phyloP scores from a whole-genome alignment of 768 basidiomycete genomes.

The Lactarius sanguifluus region DNA sequence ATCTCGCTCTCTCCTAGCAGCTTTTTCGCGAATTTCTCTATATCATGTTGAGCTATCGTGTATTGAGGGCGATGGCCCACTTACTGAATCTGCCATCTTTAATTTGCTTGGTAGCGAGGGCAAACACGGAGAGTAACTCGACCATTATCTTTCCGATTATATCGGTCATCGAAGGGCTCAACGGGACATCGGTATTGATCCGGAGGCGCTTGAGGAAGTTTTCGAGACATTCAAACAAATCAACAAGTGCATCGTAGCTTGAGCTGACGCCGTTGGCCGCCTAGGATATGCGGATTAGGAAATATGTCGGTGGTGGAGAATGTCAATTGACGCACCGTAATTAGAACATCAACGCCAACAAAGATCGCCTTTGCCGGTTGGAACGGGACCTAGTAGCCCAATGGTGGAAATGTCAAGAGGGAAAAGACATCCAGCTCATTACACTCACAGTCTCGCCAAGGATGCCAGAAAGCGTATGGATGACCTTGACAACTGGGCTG shows the following conservation, averaged over 20 bases:
- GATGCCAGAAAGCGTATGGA: neutral
- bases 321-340: neutral
- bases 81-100: slow-evolving; percentile 7
- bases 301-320: no score
- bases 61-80: neutral
- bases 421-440: neutral
- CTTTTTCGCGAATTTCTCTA: slow-evolving; percentile 10
- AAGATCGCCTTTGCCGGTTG: neutral
- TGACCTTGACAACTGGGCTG: neutral
- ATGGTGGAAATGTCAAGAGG: neutral
- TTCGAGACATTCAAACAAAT: slow-evolving; percentile 9
- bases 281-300: neutral
- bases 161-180: neutral
- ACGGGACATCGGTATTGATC: slow-evolving; percentile 1
- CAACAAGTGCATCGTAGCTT: neutral
- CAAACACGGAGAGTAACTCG: slow-evolving; percentile 2
- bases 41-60: neutral
- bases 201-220: slow-evolving; percentile 9
- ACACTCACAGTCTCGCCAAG: slow-evolving; percentile 2
- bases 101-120: slow-evolving; percentile 15
- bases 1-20: slow-evolving; percentile 16
- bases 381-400: neutral
- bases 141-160: slow-evolving; percentile 1
- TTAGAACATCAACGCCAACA: slow-evolving; percentile 2
- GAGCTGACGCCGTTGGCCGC: neutral